Conservation (phyloP, 2,329 filamentous ascomycete species). For the Aphanocladium album region DNA sequence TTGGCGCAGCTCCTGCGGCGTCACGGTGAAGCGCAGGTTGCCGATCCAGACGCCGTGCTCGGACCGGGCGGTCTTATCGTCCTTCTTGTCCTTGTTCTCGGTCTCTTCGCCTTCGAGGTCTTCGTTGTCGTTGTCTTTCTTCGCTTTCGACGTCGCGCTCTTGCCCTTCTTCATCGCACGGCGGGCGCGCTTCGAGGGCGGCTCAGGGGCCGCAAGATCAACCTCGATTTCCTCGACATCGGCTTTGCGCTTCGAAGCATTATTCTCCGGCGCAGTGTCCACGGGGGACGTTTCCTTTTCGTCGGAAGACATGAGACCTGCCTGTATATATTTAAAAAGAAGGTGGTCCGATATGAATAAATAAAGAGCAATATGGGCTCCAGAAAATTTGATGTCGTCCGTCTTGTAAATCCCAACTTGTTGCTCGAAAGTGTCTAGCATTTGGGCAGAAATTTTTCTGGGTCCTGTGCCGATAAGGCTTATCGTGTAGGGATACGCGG, state of each 20-base stretch:
- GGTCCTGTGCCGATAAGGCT: slow-evolving; percentile 7
- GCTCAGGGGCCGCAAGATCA: slow-evolving; percentile 82
- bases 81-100: slow-evolving; percentile 31
- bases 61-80: slow-evolving; percentile 55
- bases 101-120: slow-evolving; percentile 33
- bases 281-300: slow-evolving; percentile 13
- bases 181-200: slow-evolving; percentile 88
- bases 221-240: slow-evolving; percentile 75
- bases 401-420: neutral
- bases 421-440: neutral
- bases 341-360: neutral
- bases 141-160: slow-evolving; percentile 40
- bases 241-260: slow-evolving; percentile 64
- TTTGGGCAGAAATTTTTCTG: slow-evolving; percentile 10
- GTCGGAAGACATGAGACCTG: slow-evolving; percentile 1
- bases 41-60: slow-evolving; percentile 92
- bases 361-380: neutral
- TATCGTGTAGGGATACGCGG: neutral
- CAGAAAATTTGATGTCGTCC: neutral
- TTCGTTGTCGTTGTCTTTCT: slow-evolving; percentile 31
- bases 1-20: slow-evolving; percentile 65
- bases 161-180: slow-evolving; percentile 86
- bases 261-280: slow-evolving; percentile 12
- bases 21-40: slow-evolving; percentile 82
- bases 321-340: neutral